Evolutionary conservation across 257 asterid species (phyloP), one percentile per base, ranked within the genome.

Genomic region (Echites panduratus): DNA sequence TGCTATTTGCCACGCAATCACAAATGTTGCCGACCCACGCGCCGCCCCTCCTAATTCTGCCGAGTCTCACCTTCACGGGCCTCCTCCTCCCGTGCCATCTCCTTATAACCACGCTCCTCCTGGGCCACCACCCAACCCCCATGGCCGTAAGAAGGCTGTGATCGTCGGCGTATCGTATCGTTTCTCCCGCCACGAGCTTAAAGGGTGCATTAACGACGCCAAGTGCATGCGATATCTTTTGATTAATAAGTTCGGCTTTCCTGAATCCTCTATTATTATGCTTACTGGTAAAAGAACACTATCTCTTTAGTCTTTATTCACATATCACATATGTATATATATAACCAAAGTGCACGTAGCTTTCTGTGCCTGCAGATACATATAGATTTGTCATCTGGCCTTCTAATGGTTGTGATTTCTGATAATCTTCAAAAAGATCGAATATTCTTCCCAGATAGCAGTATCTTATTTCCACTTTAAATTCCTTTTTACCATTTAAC

Each of bases 171-270:
- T 94, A 65, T 86, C 97, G 75, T 94, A 94, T 74, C 82, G 68
- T 72, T 82, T 67, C 82, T 88, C 99, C 19, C 82, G 93, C 68
- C 91, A 90, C 80, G 97, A 94, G 87, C 90, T 94, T 82, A 94
- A 89, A 71, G 99, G 97, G 32, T 91, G 97, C 80, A 83, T 94
- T 16, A 94, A 94, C 66, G 99, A 94, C 79, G 97, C 97, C n/a
- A 94, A 89, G 84, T 94, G 97, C 73, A 94, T 91, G 97, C 86
- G 79, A 47, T 78, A 91, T 84, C 80, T 94, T 22, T 80, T 91
- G 83, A 79, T 84, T 43, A 89, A 87, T 75, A 88, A 84, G 89
- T 94, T 94, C 70, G 84, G 82, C 14, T 94, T 91, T 66, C 97
- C 99, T 3, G 97, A 91, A 75, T 80, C 97, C 17, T 91, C 99